Conservation (phyloP, 2,329 filamentous ascomycete genomes). For the Diplodia sapinea region DNA sequence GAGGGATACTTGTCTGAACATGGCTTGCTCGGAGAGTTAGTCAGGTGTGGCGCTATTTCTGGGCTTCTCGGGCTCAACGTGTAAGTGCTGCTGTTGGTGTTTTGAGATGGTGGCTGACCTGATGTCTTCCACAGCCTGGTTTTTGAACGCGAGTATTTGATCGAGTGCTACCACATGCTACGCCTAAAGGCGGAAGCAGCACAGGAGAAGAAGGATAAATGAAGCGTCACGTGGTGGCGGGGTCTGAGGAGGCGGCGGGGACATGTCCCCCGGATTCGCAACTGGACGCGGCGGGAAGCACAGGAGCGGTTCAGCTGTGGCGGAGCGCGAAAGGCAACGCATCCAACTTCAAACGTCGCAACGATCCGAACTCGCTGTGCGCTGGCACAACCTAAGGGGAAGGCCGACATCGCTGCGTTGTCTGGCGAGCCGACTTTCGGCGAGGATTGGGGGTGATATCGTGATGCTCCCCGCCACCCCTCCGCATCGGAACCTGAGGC, state of each 20-base stretch:
- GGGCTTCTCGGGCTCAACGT: slow-evolving; percentile 45
- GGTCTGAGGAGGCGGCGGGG: background rate
- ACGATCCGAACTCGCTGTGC: slow-evolving; percentile 21
- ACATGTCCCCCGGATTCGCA: background rate
- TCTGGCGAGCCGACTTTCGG: slow-evolving; percentile 20
- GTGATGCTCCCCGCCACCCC: background rate
- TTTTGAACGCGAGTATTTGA: slow-evolving; percentile 43
- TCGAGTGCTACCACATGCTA: slow-evolving; percentile 45
- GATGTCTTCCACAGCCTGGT: slow-evolving; percentile 33
- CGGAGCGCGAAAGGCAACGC: background rate
- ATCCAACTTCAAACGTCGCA: slow-evolving; percentile 28
- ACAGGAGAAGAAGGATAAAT: slow-evolving; percentile 26
- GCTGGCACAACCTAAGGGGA: background rate
- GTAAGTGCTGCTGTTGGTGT: slow-evolving; percentile 39
- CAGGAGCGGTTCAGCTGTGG: background rate
- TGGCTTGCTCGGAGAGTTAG: slow-evolving; percentile 52
- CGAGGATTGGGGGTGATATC: slow-evolving; percentile 7
- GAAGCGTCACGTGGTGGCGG: background rate
- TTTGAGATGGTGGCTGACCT: background rate
- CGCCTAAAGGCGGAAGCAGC: slow-evolving; percentile 30
- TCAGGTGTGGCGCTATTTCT: slow-evolving; percentile 46
- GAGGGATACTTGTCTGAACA: slow-evolving; percentile 40
- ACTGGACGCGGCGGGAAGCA: background rate
- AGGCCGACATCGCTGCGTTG: slow-evolving; percentile 19
- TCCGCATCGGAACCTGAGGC: background rate